Evolutionary conservation across 2,329 filamentous ascomycete genomes (phyloP).

Genomic region (Aspergillus sclerotialis): DNA sequence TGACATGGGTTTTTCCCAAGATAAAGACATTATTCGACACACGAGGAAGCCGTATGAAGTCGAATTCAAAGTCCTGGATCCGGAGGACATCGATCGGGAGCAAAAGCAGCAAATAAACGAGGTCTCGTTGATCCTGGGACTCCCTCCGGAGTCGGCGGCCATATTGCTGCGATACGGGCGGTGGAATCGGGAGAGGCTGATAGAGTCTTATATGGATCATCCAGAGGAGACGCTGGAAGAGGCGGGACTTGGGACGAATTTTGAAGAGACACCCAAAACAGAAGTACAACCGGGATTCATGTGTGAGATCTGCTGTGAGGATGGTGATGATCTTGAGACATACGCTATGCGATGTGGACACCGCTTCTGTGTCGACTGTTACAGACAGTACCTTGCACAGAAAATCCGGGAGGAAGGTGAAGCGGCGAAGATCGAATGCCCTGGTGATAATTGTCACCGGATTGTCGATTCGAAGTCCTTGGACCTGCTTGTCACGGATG

Average conservation of each 20-base stretch:
- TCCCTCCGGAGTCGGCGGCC: constrained; percentile 81
- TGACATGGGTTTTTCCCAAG: constrained; percentile 57
- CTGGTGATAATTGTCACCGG: constrained; percentile 75
- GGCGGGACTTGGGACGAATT: constrained; percentile 67
- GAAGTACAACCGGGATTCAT: constrained; percentile 68
- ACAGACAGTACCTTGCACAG: constrained; percentile 79
- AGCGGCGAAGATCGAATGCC: constrained; percentile 89
- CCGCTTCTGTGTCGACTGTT: constrained; percentile 88
- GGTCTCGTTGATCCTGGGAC: constrained; percentile 83
- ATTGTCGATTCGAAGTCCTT: constrained; percentile 89
- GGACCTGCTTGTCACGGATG: constrained; percentile 60
- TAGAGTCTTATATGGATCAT: constrained; percentile 94
- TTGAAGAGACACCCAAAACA: constrained; percentile 58
- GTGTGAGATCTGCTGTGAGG: constrained; percentile 96
- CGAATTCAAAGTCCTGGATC: constrained; percentile 73
- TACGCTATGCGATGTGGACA: constrained; percentile 96
- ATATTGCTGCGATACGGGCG: constrained; percentile 82
- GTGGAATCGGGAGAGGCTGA: constrained; percentile 94
- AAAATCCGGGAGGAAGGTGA: constrained; percentile 96
- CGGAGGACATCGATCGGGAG: constrained; percentile 72
- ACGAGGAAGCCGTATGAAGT: constrained; percentile 74
- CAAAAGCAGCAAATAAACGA: constrained; percentile 83
- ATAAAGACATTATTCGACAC: constrained; percentile 64
- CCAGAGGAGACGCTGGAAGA: constrained; percentile 72
- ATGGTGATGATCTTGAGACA: constrained; percentile 66